Base-by-base conservation (phyloP, 2,329 filamentous ascomycete species). In the Knufia fluminis region DNA sequence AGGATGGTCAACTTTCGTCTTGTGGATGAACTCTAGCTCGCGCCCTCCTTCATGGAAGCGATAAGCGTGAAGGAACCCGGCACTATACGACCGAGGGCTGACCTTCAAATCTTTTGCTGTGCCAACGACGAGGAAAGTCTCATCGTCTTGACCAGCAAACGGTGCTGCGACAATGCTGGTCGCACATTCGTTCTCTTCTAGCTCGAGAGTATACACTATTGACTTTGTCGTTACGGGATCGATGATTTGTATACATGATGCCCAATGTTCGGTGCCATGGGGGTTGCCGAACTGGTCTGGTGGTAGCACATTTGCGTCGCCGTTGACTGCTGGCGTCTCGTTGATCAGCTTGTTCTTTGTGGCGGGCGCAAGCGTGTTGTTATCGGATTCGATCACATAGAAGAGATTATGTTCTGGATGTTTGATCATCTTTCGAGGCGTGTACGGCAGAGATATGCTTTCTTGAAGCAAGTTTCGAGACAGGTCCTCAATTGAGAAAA, bases 311-410 rank as follows among this genome's bases (percentile, higher is more conserved):
- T 75, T 72, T n/a, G 78, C 74, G 55, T 90, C 83, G 4, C 85
- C 86, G 62, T 88, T 89, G 6, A 82, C 79, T 2, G 80, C 74
- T 4, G 73, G 74, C 0, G 84, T 81, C 57, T 92, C 85, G 26
- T 83, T 77, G 9, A 94, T 73, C 1, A 96, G 74, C 55, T 83
- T 78, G n/a, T 78, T 74, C 49, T 83, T 80, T 6, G 90, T 83
- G n/a, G 85, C 79, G 4, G 85, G 82, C 1, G 89, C 83, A 2
- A 98, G 74, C 0, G 90, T 87, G 62, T 96, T 94, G 64, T 92
- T 94, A 57, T 98, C 94, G 9, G 89, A 80, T 68, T 96, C 87
- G 46, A 95, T 88, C 4, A 91, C 89, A 63, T 97, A 98, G 66
- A 96, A 98, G 20, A 94, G 76, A 14, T 88, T 84, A 46, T 87